Conservation (phyloP, 1,139 yeast genomes). For the Debaryomycetaceae sp. region DNA sequence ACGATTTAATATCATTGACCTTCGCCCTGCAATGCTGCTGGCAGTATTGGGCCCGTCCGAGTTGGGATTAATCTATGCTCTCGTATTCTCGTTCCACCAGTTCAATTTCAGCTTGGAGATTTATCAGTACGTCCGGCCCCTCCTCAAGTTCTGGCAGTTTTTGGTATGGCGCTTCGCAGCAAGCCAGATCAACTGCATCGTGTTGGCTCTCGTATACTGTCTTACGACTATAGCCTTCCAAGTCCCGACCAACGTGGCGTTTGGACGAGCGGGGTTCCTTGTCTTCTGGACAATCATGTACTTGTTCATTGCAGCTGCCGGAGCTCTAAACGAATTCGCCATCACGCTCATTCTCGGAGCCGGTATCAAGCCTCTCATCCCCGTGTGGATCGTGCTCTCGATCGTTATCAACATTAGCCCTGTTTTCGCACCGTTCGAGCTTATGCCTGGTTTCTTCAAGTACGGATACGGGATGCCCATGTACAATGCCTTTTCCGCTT, state of each 20-base stretch:
- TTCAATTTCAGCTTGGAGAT: constrained; percentile 17
- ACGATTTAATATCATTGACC: constrained; percentile 11
- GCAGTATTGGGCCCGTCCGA: constrained; percentile 23
- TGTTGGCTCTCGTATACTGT: constrained; percentile 44
- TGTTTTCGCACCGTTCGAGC: constrained; percentile 47
- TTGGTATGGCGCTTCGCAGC: constrained; percentile 38
- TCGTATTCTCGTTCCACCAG: constrained; percentile 24
- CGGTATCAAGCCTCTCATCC: constrained; percentile 36
- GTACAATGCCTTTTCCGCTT: constrained; percentile 45
- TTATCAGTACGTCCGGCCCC: constrained; percentile 13
- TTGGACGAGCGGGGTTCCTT: constrained; percentile 52
- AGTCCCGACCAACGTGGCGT: constrained; percentile 39
- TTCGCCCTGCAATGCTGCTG: constrained; percentile 12
- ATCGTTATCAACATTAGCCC: constrained; percentile 51
- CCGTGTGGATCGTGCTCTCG: constrained; percentile 54
- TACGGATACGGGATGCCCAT: constrained; percentile 62
- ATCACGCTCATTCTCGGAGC: constrained; percentile 33
- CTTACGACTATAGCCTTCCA: constrained; percentile 53
- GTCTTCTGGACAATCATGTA: constrained; percentile 56
- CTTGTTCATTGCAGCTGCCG: constrained; percentile 49
- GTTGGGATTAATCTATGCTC: constrained; percentile 23
- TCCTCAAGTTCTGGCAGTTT: constrained; percentile 32
- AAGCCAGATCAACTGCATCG: constrained; percentile 36
- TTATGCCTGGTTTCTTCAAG: constrained; percentile 43
- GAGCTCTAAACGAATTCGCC: constrained; percentile 53